Percentiles rank a stretch among this genome's conserved stretches.
These are phyloP conservation scores for Agrostemma githago DNA, from an alignment of 148 eudicot species.

Conservation along the genomic window DNA sequence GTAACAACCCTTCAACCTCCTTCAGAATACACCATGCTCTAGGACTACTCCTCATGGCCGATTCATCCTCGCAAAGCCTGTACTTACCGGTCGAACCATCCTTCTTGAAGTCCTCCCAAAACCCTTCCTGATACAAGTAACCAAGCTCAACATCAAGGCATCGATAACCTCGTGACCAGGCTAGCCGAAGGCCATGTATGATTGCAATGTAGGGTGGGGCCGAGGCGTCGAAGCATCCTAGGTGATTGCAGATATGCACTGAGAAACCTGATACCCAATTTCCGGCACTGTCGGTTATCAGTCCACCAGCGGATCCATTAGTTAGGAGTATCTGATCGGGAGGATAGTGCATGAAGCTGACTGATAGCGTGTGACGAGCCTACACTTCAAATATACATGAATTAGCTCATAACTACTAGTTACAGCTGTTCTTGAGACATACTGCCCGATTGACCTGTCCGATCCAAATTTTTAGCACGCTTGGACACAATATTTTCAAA, in stretches of 20 bases:
- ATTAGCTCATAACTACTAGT: too few relatives aligned
- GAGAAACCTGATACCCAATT: conserved; percentile 13
- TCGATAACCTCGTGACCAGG: conserved; percentile 17
- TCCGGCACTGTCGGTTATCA: conserved; percentile 9
- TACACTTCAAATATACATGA: neutral
- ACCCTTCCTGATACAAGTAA: conserved; percentile 5
- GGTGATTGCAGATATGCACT: neutral
- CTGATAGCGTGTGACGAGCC: conserved; percentile 11
- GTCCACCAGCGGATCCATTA: conserved; percentile 13
- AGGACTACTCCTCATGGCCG: neutral
- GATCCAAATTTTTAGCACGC: too few relatives aligned
- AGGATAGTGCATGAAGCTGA: conserved; percentile 5
- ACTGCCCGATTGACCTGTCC: too few relatives aligned
- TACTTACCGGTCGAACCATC: neutral
- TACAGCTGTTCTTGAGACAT: too few relatives aligned
- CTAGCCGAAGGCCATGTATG: conserved; percentile 11
- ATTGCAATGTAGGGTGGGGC: conserved; percentile 10
- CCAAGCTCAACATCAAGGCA: conserved; percentile 15
- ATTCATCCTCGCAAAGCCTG: neutral
- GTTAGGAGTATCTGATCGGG: conserved; percentile 1
- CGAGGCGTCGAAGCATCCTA: neutral
- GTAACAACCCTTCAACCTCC: neutral
- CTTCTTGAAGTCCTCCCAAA: conserved; percentile 9
- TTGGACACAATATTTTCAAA: too few relatives aligned
- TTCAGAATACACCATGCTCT: neutral